These are phyloP conservation scores for Ogataea chonburiensis DNA, from an alignment of 805 yeast genomes.

Conservation along the genomic window DNA sequence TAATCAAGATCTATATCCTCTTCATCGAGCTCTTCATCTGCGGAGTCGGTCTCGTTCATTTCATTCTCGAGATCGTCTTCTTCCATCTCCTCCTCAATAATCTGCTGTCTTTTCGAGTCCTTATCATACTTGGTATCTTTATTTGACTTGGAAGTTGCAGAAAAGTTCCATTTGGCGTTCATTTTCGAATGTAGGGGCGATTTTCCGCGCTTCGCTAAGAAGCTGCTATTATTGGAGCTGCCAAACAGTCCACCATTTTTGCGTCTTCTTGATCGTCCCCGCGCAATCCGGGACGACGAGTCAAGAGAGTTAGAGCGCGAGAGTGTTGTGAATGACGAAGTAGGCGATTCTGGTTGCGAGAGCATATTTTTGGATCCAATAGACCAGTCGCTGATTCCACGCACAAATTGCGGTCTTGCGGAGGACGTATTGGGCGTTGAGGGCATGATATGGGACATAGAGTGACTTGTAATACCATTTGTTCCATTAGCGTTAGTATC, in stretches of 20 bases:
- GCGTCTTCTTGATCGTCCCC: constrained; percentile 28
- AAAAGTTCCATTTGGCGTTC: constrained; percentile 32
- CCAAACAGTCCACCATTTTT: constrained; percentile 14
- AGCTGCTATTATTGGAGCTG: constrained; percentile 11
- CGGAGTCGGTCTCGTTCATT: constrained; percentile 15
- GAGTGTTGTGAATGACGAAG: constrained; percentile 33
- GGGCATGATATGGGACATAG: not conserved
- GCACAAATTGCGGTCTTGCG: constrained; percentile 25
- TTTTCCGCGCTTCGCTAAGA: constrained; percentile 30
- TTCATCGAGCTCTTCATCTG: constrained; percentile 17
- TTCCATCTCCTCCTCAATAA: constrained; percentile 28
- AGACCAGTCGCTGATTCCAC: constrained; percentile 37
- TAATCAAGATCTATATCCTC: constrained; percentile 15
- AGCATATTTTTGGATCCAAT: constrained; percentile 22
- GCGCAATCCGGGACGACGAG: constrained; percentile 29
- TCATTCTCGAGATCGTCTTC: constrained; percentile 15
- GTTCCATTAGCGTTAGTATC: constrained; percentile 18
- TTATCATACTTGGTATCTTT: constrained; percentile 15
- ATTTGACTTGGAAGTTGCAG: constrained; percentile 8
- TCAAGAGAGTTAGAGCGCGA: constrained; percentile 38
- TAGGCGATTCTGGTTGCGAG: constrained; percentile 34
- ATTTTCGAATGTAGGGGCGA: constrained; percentile 32
- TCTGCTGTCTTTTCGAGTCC: constrained; percentile 20
- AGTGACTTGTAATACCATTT: constrained; percentile 10
- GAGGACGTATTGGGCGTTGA: constrained; percentile 7